Evolutionary conservation across 2,329 filamentous ascomycete species (phyloP), one percentile per base, ranked within the genome.

Genomic region (Phialocephala subalpina): DNA sequence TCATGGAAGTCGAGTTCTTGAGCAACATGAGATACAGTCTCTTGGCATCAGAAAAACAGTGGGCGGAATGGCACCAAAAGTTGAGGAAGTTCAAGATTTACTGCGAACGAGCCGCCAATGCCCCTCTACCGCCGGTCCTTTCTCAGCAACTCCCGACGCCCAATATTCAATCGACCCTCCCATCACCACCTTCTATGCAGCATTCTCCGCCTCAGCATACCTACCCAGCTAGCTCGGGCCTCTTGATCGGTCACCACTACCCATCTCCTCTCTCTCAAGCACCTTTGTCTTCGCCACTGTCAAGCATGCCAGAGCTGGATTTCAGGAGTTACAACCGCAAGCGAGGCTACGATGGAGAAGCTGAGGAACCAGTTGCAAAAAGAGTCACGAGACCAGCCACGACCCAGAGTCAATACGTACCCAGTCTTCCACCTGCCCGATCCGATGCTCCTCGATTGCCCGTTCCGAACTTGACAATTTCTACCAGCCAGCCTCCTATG

Each of bases 1-100:
- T 97, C 53, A 99, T 99, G 96, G 96, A 99, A 78, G 96, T 99
- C n/a, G 96, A 99, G 78, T 99, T 99, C 74, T 83, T 99, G 69
- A 97, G 95, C 83, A 98, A 98, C 79, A 97, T 99, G 90, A 89
- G 95, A 75, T 99, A 98, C 80, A 94, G 93, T 73, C 83, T 99
- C 8, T 90, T 95, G 76, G 93, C 93, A 3, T 97, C 94, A 3
- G 90, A 93, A 76, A 85, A 89, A 61, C 88, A 97, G 77, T 99
- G 96, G 96, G 85, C 89, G 58, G 86, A 89, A 62, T 98, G 96
- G 96, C 90, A 97, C 74, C 82, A 84, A 68, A 94, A 94, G 77
- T 83, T 98, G 62, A 87, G 91, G 60, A 91, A 90, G 71, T 97
- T 97, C 76, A 90, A 90, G 70, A 88, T 90, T 60, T 97, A 94